These are phyloP conservation scores for Vitis rotundifolia DNA, from an alignment of 164 flowering plant species.

Conservation along the genomic window DNA sequence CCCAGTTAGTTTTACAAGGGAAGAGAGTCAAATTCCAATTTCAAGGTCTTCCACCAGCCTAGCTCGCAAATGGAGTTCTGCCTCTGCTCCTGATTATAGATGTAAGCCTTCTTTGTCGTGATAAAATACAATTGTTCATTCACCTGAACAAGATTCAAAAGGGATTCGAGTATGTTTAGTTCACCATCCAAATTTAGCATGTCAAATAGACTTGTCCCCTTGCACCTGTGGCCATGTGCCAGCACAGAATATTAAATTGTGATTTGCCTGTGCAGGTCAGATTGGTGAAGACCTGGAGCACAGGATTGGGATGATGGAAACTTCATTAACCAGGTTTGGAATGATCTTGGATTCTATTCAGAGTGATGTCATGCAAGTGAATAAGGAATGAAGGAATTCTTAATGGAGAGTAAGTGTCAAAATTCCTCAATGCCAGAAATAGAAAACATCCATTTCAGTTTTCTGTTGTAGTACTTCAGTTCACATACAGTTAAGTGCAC, in stretches of 20 bases:
- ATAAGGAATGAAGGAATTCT: constrained; percentile 73
- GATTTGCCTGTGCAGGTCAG: constrained; percentile 56
- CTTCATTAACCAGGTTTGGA: constrained; percentile 67
- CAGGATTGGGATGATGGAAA: constrained; percentile 75
- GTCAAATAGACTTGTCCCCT: not conserved
- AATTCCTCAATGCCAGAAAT: not conserved
- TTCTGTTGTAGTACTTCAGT: not conserved
- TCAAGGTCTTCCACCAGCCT: constrained; percentile 65
- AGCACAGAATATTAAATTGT: constrained; percentile 9
- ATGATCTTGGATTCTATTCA: constrained; percentile 87
- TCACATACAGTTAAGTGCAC: too few species aligned
- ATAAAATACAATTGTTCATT: too few species aligned
- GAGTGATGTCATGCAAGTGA: constrained; percentile 84
- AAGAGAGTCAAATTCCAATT: constrained; percentile 62
- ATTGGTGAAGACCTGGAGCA: constrained; percentile 74
- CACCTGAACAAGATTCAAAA: too few species aligned
- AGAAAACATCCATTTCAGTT: not conserved
- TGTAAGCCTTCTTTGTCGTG: constrained; percentile 37
- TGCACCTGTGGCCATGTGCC: not conserved
- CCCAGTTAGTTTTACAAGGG: constrained; percentile 45
- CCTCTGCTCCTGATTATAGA: constrained; percentile 49
- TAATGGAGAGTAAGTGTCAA: constrained; percentile 64
- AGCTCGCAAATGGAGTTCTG: constrained; percentile 66
- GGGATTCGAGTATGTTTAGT: too few species aligned
- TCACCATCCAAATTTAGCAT: not conserved